phyloP scores from a whole-genome alignment of 2,329 filamentous ascomycete species.

The Talaromyces sp. region DNA sequence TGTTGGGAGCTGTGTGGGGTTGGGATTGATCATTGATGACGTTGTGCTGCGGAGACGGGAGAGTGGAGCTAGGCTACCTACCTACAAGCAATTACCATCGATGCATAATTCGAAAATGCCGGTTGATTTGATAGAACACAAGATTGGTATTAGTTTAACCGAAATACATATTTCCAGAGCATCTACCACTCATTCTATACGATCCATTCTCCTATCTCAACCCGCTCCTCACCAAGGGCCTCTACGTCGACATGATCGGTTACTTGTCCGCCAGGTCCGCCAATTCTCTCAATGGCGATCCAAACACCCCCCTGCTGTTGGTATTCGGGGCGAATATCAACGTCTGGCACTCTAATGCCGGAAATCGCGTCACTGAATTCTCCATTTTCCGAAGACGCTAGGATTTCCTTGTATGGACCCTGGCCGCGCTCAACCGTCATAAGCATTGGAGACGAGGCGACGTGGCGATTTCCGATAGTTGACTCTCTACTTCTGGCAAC shows the following conservation, averaged over 20 bases:
- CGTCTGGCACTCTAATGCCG: slow-evolving; percentile 65
- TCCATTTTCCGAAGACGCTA: slow-evolving; percentile 67
- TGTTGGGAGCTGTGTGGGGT: slow-evolving; percentile 3
- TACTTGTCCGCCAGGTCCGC: slow-evolving; percentile 52
- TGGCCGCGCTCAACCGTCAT: slow-evolving; percentile 69
- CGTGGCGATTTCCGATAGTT: slow-evolving; percentile 32
- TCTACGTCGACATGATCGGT: slow-evolving; percentile 41
- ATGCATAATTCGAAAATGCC: background rate
- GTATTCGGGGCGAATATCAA: slow-evolving; percentile 67
- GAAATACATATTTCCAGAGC: background rate
- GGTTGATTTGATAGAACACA: background rate
- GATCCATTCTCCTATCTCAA: slow-evolving; percentile 41
- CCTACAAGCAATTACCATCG: too few relatives aligned
- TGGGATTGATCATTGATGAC: slow-evolving; percentile 1
- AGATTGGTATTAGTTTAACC: background rate
- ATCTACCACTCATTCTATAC: background rate
- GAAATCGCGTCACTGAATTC: slow-evolving; percentile 66
- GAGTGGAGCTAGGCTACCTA: background rate
- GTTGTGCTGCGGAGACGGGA: slow-evolving; percentile 1
- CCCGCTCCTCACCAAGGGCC: slow-evolving; percentile 37
- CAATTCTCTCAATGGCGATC: slow-evolving; percentile 77
- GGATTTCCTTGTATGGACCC: slow-evolving; percentile 61
- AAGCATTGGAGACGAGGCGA: slow-evolving; percentile 54
- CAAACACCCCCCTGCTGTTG: slow-evolving; percentile 59
- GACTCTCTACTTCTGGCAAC: slow-evolving; percentile 47